phyloP scores from a whole-genome alignment of 805 yeast species.

The Candida morakotiae region DNA sequence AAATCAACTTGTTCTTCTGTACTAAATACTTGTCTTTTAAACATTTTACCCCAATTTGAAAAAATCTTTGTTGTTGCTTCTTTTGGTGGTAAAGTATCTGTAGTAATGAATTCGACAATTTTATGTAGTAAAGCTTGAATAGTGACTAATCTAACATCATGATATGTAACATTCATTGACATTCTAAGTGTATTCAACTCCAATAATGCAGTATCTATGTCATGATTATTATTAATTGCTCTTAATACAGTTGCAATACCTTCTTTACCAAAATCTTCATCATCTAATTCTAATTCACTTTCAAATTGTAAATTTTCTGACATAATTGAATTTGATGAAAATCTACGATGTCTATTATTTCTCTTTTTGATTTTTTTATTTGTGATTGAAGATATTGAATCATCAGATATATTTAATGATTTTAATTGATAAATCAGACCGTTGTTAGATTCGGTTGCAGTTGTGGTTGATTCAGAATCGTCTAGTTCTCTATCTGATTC shows the following conservation, averaged over 20 bases:
- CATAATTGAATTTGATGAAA: conserved; percentile 32
- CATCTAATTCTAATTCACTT: conserved; percentile 36
- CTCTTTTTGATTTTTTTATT: conserved; percentile 40
- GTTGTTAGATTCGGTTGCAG: conserved; percentile 25
- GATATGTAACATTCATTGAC: conserved; percentile 96
- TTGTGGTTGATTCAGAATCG: conserved; percentile 34
- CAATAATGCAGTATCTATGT: conserved; percentile 84
- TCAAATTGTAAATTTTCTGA: conserved; percentile 44
- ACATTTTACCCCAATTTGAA: conserved; percentile 75
- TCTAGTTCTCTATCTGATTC: conserved; percentile 38
- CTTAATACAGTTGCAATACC: conserved; percentile 93
- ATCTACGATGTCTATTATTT: conserved; percentile 22
- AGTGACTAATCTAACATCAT: conserved; percentile 85
- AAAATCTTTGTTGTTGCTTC: conserved; percentile 76
- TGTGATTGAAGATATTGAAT: conserved; percentile 51
- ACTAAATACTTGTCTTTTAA: conserved; percentile 82
- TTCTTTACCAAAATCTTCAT: conserved; percentile 79
- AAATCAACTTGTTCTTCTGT: conserved; percentile 74
- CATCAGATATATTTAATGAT: conserved; percentile 51
- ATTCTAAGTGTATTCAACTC: conserved; percentile 93
- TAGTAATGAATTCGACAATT: conserved; percentile 67
- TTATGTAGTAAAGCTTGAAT: conserved; percentile 65
- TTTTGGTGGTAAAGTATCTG: conserved; percentile 72
- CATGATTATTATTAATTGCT: conserved; percentile 90
- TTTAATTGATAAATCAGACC: conserved; percentile 47